Evolutionary conservation across 208 protist species (phyloP).

Genomic region (Acanthamoeba rhysodes): DNA sequence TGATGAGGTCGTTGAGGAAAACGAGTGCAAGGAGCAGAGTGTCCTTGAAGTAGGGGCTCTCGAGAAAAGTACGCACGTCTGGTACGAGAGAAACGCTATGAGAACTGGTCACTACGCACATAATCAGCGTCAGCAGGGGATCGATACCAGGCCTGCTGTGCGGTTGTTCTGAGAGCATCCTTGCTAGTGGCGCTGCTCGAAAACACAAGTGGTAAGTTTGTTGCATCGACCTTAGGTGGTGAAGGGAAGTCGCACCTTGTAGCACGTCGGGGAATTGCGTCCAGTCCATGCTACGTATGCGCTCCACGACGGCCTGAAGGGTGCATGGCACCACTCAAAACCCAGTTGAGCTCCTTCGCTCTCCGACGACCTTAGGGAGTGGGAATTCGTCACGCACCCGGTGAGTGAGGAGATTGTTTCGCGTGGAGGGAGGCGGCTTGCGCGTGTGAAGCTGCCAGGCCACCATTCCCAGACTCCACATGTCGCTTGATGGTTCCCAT

Average conservation of each 20-base stretch:
- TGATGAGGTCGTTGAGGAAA: conserved; percentile 50
- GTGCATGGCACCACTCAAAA: neutral
- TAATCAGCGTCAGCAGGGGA: neutral
- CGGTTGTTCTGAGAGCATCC: neutral
- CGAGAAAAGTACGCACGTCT: conserved; percentile 5
- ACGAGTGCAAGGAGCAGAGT: conserved; percentile 13
- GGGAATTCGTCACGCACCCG: neutral
- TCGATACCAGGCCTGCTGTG: neutral
- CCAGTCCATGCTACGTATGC: neutral
- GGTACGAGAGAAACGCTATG: neutral
- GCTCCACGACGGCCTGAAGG: neutral
- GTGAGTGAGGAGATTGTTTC: conserved; percentile 17
- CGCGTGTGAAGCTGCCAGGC: neutral
- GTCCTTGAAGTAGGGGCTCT: conserved; percentile 41
- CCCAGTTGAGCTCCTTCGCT: no score
- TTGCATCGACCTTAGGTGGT: neutral
- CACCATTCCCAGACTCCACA: conserved; percentile 36
- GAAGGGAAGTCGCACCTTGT: neutral
- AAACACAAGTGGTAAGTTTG: no score
- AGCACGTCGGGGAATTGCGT: neutral
- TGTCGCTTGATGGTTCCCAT: neutral
- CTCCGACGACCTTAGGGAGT: neutral
- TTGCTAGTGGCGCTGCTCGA: neutral
- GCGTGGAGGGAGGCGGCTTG: neutral
- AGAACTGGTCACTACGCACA: neutral